Evolutionary conservation across 345 rosid species (phyloP).

Genomic region (Psidium guajava): DNA sequence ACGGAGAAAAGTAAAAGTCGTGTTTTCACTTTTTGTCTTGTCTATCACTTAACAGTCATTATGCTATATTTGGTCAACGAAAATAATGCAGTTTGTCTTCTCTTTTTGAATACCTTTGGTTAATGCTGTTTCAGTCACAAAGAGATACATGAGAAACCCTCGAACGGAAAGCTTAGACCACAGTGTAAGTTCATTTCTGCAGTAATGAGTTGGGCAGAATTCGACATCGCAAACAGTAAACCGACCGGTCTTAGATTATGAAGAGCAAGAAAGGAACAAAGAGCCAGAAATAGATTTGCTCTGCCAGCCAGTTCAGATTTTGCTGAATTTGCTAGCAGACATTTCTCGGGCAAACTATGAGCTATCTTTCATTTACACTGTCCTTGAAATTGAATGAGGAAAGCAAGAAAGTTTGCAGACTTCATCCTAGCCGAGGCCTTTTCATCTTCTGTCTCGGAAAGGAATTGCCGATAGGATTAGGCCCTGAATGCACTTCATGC

Average conservation of each 20-base stretch:
- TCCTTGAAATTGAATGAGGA: background rate
- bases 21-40: background rate
- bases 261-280: background rate
- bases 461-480: constrained; percentile 19
- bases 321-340: background rate
- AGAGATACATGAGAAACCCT: background rate
- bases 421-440: background rate
- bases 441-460: constrained; percentile 6
- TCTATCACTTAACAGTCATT: background rate
- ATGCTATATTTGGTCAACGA: background rate
- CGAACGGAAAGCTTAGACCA: background rate
- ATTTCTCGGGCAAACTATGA: background rate
- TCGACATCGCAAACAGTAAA: background rate
- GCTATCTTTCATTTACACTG: background rate
- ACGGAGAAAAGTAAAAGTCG: background rate
- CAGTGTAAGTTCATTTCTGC: background rate
- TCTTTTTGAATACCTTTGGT: background rate
- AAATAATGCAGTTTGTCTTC: background rate
- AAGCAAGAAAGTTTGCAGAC: background rate
- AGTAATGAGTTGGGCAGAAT: background rate
- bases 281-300: background rate
- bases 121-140: background rate
- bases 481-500: constrained; percentile 29
- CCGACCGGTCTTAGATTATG: background rate
- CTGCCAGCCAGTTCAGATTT: background rate